Evolutionary conservation across 768 basidiomycete genomes (phyloP).

Genomic region (Rhodotorula toruloides): DNA sequence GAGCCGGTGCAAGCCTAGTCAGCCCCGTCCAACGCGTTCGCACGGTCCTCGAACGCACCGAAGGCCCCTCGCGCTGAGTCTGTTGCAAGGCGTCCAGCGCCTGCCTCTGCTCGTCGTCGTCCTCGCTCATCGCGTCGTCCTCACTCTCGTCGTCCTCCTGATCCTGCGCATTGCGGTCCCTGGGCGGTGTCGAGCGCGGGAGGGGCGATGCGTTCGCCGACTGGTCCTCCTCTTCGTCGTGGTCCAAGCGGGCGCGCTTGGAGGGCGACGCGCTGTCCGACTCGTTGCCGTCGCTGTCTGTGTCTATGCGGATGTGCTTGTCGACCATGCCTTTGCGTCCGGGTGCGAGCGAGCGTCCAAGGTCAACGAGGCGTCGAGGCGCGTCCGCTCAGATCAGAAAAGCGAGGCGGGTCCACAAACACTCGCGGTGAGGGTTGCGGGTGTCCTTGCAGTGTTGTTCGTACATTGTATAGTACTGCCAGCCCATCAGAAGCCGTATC

Average conservation of each 20-base stretch:
- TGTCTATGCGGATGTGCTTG: constrained; percentile 46
- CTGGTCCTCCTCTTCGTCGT: no score
- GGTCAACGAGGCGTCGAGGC: background rate
- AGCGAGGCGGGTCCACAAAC: no score
- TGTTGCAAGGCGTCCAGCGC: constrained; percentile 45
- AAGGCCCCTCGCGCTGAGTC: background rate
- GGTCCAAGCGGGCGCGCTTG: constrained; percentile 17
- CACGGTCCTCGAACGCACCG: background rate
- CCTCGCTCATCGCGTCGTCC: constrained; percentile 9
- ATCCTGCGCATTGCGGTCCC: constrained; percentile 36
- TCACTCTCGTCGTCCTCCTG: constrained; percentile 37
- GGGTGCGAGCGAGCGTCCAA: background rate
- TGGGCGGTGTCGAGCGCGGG: constrained; percentile 19
- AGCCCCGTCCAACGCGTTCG: background rate
- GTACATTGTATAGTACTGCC: no score
- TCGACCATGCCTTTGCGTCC: background rate
- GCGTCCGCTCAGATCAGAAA: no score
- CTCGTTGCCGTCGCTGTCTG: constrained; percentile 22
- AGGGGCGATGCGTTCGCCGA: constrained; percentile 10
- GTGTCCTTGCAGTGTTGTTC: background rate
- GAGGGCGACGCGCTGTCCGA: background rate
- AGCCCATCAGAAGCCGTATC: no score
- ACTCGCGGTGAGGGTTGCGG: no score
- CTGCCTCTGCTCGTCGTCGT: constrained; percentile 28
- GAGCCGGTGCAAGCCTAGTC: background rate